Conservation (phyloP, 208 protist species). For the Leishmania amazonensis region DNA sequence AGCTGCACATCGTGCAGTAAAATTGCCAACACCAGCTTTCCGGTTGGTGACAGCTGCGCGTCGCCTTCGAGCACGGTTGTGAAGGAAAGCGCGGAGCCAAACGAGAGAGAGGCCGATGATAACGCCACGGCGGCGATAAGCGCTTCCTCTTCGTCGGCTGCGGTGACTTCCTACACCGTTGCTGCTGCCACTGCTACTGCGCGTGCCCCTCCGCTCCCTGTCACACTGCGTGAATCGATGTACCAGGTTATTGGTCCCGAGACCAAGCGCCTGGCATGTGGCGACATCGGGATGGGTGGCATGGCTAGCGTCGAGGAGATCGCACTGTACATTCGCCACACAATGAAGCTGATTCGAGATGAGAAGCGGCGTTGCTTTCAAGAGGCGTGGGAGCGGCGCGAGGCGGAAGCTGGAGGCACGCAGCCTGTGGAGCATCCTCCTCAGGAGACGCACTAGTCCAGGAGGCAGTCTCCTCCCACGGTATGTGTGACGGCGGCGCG, state of each 20-base stretch:
- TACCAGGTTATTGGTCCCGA: constrained; percentile 92
- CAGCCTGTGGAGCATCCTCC: not conserved
- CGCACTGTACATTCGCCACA: constrained; percentile 55
- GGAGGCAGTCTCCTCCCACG: not conserved
- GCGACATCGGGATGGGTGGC: constrained; percentile 93
- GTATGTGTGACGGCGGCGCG: not conserved
- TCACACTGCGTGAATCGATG: constrained; percentile 48
- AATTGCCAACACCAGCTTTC: not conserved
- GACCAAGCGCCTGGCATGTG: constrained; percentile 93
- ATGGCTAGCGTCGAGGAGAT: constrained; percentile 91
- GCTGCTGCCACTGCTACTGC: not conserved
- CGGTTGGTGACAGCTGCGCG: not conserved
- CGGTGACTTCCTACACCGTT: not conserved
- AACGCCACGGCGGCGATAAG: not conserved
- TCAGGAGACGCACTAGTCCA: not conserved
- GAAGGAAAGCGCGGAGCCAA: not conserved
- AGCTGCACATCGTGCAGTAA: not conserved
- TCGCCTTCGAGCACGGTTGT: too few relatives aligned
- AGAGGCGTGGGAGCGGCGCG: constrained; percentile 8
- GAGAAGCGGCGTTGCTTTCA: constrained; percentile 27
- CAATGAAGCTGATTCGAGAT: constrained; percentile 68
- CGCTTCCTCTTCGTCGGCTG: not conserved
- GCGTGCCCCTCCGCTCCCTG: constrained; percentile 19
- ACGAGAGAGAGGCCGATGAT: not conserved
- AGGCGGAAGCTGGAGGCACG: not conserved